phyloP scores from a whole-genome alignment of 441 rosid species.

The Manihot esculenta region DNA sequence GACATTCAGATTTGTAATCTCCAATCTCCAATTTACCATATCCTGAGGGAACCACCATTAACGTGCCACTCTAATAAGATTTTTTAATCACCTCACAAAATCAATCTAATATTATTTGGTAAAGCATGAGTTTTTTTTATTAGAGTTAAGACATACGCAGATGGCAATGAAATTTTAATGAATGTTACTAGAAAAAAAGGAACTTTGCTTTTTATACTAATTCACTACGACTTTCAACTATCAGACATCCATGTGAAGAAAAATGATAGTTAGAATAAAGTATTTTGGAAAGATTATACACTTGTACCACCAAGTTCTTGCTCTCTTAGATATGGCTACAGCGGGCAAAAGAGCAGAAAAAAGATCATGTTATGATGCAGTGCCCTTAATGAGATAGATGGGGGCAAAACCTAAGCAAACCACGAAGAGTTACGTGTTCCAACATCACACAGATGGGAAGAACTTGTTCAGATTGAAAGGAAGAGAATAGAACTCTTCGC shows the following conservation, averaged over 20 bases:
- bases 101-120: no score
- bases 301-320: slow-evolving; percentile 2
- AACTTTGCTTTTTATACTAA: not conserved
- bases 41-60: slow-evolving; percentile 9
- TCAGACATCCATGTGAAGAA: not conserved
- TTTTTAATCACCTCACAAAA: not conserved
- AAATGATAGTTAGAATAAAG: not conserved
- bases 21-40: not conserved
- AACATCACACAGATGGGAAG: slow-evolving; percentile 79
- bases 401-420: slow-evolving; percentile 12
- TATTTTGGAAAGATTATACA: slow-evolving; percentile 5
- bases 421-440: not conserved
- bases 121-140: not conserved
- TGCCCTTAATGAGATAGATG: not conserved
- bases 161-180: not conserved
- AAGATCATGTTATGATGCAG: slow-evolving; percentile 1
- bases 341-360: slow-evolving; percentile 5
- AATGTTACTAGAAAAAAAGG: not conserved
- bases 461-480: slow-evolving; percentile 92
- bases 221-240: slow-evolving; percentile 1
- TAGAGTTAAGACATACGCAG: no score
- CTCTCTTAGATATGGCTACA: slow-evolving; percentile 6
- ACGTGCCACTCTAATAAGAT: not conserved
- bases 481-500: slow-evolving; percentile 83
- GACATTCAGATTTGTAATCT: slow-evolving; percentile 28